Percentiles rank a stretch among this genome's conserved stretches.
phyloP scores from a whole-genome alignment of 164 flowering plant species.

The Piper longum region DNA sequence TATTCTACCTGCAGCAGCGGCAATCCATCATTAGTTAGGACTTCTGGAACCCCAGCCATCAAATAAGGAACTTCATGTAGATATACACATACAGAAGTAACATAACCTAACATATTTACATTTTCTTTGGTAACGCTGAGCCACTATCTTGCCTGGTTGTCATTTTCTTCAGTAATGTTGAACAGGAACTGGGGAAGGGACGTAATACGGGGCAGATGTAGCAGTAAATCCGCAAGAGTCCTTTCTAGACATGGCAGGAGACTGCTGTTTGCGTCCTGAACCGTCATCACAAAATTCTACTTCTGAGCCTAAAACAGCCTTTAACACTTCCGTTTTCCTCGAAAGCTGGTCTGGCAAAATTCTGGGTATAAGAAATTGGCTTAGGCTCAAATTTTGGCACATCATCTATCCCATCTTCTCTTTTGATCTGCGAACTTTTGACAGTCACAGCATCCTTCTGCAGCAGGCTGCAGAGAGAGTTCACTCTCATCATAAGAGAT shows the following conservation, averaged over 20 bases:
- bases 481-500: conserved; percentile 67
- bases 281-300: conserved; percentile 12
- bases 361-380: neutral
- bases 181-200: conserved; percentile 77
- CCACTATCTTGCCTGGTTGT: conserved; percentile 25
- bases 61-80: neutral
- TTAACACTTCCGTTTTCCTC: conserved; percentile 9
- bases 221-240: conserved; percentile 73
- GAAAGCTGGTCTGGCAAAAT: too few relatives aligned
- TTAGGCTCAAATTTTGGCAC: conserved; percentile 5
- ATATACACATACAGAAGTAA: too few relatives aligned
- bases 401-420: conserved; percentile 13
- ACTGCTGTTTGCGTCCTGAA: conserved; percentile 22
- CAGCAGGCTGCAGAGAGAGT: conserved; percentile 71
- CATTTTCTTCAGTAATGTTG: conserved; percentile 57
- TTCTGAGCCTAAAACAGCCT: conserved; percentile 7
- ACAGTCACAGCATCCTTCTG: conserved; percentile 38
- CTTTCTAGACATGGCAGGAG: conserved; percentile 48
- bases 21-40: conserved; percentile 1
- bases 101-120: neutral
- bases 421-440: conserved; percentile 15
- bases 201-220: conserved; percentile 75
- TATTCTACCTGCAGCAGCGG: neutral
- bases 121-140: neutral
- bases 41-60: conserved; percentile 4